A percentile compares a stretch with the other conserved stretches of the same genome.
Evolutionary conservation across 2,329 filamentous ascomycete species (phyloP).

Genomic region (Hirsutella rhossiliensis): DNA sequence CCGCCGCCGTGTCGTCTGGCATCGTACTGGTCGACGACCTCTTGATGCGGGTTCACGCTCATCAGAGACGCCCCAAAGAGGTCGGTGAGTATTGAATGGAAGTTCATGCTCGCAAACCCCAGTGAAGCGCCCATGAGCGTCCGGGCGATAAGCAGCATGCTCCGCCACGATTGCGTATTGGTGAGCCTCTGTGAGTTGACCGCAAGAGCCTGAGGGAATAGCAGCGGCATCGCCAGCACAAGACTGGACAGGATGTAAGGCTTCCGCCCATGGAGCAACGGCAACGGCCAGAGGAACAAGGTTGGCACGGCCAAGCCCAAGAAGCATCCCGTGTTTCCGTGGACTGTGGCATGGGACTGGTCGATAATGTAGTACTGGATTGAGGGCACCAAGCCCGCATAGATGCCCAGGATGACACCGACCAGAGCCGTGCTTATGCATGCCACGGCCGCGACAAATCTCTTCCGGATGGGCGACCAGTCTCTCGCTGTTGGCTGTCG

Average conservation of each 20-base stretch:
- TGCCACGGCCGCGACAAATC: conserved; percentile 54
- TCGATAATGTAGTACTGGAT: conserved; percentile 70
- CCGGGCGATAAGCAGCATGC: conserved; percentile 50
- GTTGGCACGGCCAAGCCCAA: conserved; percentile 58
- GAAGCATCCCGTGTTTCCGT: conserved; percentile 65
- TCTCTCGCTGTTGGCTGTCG: conserved; percentile 59
- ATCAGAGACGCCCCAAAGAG: conserved; percentile 67
- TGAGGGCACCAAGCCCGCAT: conserved; percentile 65
- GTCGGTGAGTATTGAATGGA: conserved; percentile 58
- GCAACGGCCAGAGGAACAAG: conserved; percentile 61
- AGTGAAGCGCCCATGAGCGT: conserved; percentile 55
- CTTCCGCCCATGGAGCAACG: conserved; percentile 64
- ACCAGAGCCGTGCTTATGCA: conserved; percentile 63
- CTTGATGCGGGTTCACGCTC: conserved; percentile 60
- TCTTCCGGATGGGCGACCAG: conserved; percentile 55
- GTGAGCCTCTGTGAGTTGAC: conserved; percentile 46
- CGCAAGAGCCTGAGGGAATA: conserved; percentile 64
- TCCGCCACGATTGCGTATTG: conserved; percentile 41
- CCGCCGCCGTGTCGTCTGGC: conserved; percentile 64
- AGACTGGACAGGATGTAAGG: conserved; percentile 63
- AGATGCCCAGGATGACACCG: conserved; percentile 61
- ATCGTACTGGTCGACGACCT: conserved; percentile 54
- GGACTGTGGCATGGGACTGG: conserved; percentile 51
- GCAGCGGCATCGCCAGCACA: conserved; percentile 55
- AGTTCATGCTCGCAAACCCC: conserved; percentile 69